phyloP scores from a whole-genome alignment of 202 grass and related monocot genomes.

The Schoenoplectus triqueter region DNA sequence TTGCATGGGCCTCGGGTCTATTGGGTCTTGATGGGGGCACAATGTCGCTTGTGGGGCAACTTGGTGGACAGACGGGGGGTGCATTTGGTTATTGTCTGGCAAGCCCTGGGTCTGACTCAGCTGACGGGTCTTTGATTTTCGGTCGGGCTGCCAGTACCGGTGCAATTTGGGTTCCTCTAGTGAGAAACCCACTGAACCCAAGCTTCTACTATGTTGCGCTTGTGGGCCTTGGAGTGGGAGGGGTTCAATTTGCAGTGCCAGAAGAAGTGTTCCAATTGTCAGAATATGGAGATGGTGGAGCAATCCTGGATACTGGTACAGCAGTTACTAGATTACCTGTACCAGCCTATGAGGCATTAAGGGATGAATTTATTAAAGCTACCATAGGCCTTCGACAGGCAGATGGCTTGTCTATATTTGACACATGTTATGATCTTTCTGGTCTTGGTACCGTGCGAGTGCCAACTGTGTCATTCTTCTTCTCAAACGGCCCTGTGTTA shows the following conservation, averaged over 20 bases:
- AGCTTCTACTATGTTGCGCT: conserved; percentile 74
- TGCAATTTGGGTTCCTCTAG: conserved; percentile 49
- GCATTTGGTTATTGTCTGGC: conserved; percentile 64
- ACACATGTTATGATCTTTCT: conserved; percentile 72
- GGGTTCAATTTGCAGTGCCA: conserved; percentile 21
- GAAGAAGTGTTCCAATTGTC: conserved; percentile 21
- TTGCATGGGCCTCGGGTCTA: conserved; percentile 69
- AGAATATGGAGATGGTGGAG: conserved; percentile 47
- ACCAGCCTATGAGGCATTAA: conserved; percentile 55
- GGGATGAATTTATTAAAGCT: conserved; percentile 57
- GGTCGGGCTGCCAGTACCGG: conserved; percentile 43
- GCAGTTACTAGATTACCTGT: conserved; percentile 65
- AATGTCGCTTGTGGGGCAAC: conserved; percentile 65
- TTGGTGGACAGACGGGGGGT: conserved; percentile 49
- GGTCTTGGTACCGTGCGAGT: conserved; percentile 59
- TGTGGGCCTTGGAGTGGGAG: conserved; percentile 53
- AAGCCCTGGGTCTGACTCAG: conserved; percentile 17
- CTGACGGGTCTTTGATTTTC: conserved; percentile 55
- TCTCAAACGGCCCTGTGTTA: conserved; percentile 54
- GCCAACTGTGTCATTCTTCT: conserved; percentile 52
- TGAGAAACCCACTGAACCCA: conserved; percentile 64
- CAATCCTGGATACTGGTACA: conserved; percentile 76
- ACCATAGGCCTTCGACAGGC: conserved; percentile 31
- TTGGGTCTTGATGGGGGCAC: conserved; percentile 70
- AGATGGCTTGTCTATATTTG: conserved; percentile 62